A percentile compares a stretch with the other conserved stretches of the same genome.
phyloP scores from a whole-genome alignment of 495 filamentous ascomycete species.

The Xylaria telfairii region DNA sequence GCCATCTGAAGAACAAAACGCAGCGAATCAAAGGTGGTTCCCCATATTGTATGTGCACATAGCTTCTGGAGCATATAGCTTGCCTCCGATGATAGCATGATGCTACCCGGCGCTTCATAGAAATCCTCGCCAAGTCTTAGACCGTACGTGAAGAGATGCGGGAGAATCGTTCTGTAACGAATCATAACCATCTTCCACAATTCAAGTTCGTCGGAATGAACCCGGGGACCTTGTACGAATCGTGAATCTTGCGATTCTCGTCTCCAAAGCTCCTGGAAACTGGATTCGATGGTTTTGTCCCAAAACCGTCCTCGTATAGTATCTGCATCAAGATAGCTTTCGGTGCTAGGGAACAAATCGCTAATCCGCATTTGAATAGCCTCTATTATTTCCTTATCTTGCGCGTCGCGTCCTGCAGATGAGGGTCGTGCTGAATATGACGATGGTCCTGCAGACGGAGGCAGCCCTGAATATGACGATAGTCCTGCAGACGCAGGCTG shows the following conservation, averaged over 20 bases:
- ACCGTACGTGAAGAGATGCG: constrained; percentile 8
- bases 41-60: not conserved
- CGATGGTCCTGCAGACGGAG: too few relatives aligned
- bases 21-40: not conserved
- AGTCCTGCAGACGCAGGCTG: too few relatives aligned
- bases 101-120: not conserved
- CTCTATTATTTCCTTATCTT: too few relatives aligned
- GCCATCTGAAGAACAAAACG: not conserved
- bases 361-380: too few relatives aligned
- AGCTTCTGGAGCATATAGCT: not conserved
- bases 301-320: not conserved
- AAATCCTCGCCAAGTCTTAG: not conserved
- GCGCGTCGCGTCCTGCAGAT: too few relatives aligned
- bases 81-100: constrained; percentile 4
- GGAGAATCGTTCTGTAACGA: not conserved
- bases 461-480: too few relatives aligned
- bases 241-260: not conserved
- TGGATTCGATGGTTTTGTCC: not conserved
- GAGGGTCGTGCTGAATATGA: too few relatives aligned
- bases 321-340: not conserved
- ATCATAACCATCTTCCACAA: not conserved
- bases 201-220: not conserved
- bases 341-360: not conserved
- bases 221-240: not conserved
- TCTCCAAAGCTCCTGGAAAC: not conserved